Evolutionary conservation across 495 filamentous ascomycete genomes (phyloP).

Genomic region (Tuber umbilicatum): DNA sequence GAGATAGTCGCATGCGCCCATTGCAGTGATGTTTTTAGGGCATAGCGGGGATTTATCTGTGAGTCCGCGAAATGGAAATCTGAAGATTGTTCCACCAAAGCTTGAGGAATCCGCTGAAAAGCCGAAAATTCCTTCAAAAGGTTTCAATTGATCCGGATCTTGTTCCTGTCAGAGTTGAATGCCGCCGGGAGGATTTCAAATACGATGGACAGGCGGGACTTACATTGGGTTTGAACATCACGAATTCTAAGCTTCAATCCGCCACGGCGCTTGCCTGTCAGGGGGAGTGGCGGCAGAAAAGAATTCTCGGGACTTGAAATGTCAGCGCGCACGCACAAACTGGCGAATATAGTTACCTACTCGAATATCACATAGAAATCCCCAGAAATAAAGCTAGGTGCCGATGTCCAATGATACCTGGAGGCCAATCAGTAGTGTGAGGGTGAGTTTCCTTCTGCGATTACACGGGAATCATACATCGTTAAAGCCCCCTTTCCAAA

Average conservation of each 20-base stretch:
- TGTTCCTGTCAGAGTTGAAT: not conserved
- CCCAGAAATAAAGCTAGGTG: slow-evolving; percentile 45
- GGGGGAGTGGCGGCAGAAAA: slow-evolving; percentile 37
- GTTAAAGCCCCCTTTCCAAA: slow-evolving; percentile 47
- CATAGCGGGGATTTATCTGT: slow-evolving; percentile 8
- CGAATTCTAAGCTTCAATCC: slow-evolving; percentile 32
- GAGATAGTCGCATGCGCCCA: slow-evolving; percentile 11
- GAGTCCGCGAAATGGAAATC: slow-evolving; percentile 43
- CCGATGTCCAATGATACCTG: slow-evolving; percentile 47
- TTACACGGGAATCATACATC: slow-evolving; percentile 25
- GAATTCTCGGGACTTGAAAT: slow-evolving; percentile 42
- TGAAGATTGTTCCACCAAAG: slow-evolving; percentile 46
- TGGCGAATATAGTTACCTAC: slow-evolving; percentile 23
- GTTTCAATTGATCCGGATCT: slow-evolving; percentile 44
- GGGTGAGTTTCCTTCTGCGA: not conserved
- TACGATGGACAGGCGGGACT: not conserved
- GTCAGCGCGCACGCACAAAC: not conserved
- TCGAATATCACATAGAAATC: slow-evolving; percentile 45
- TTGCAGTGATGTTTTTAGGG: not conserved
- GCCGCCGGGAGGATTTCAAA: not conserved
- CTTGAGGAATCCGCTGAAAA: slow-evolving; percentile 31
- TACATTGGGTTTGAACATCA: slow-evolving; percentile 27
- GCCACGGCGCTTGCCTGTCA: slow-evolving; percentile 30
- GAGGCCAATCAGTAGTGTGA: slow-evolving; percentile 8
- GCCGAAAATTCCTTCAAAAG: slow-evolving; percentile 44